Conservation (phyloP, 805 yeast species). For the Ogataea haglerorum region DNA sequence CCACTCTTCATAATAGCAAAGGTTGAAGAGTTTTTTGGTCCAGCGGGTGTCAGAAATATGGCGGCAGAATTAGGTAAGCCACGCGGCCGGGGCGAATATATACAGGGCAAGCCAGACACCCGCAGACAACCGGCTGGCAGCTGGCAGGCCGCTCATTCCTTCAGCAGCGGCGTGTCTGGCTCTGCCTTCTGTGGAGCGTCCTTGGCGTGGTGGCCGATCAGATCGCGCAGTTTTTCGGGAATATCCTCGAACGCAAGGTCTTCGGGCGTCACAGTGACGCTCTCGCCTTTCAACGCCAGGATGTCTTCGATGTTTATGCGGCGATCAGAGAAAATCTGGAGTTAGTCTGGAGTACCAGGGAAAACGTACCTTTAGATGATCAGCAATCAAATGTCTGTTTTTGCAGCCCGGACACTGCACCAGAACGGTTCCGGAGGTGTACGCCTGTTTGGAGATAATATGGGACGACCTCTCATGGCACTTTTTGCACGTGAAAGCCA, state of each 20-base stretch:
- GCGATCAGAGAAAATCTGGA: constrained; percentile 72
- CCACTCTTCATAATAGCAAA: constrained; percentile 19
- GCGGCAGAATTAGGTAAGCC: constrained; percentile 4
- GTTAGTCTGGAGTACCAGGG: constrained; percentile 1
- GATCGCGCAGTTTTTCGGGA: constrained; percentile 48
- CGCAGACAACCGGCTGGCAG: neutral
- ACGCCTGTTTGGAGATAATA: constrained; percentile 89
- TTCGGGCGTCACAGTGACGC: constrained; percentile 57
- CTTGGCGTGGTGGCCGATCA: constrained; percentile 65
- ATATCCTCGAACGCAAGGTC: constrained; percentile 71
- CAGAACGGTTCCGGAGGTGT: constrained; percentile 78
- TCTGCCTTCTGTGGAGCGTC: constrained; percentile 53
- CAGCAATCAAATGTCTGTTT: constrained; percentile 87
- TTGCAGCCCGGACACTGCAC: constrained; percentile 92
- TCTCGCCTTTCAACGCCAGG: constrained; percentile 70
- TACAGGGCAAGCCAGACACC: neutral
- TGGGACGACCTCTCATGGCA: constrained; percentile 85
- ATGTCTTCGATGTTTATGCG: constrained; percentile 78
- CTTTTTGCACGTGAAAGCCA: constrained; percentile 89
- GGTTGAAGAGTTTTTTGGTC: constrained; percentile 5
- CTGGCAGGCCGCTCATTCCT: neutral
- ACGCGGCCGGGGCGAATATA: neutral
- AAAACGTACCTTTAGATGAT: constrained; percentile 57
- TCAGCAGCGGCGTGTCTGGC: constrained; percentile 4
- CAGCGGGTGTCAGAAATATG: constrained; percentile 4